These are phyloP conservation scores for Zhuliangozyma parablackwelliae DNA, from an alignment of 1,139 yeast genomes.

Conservation along the genomic window DNA sequence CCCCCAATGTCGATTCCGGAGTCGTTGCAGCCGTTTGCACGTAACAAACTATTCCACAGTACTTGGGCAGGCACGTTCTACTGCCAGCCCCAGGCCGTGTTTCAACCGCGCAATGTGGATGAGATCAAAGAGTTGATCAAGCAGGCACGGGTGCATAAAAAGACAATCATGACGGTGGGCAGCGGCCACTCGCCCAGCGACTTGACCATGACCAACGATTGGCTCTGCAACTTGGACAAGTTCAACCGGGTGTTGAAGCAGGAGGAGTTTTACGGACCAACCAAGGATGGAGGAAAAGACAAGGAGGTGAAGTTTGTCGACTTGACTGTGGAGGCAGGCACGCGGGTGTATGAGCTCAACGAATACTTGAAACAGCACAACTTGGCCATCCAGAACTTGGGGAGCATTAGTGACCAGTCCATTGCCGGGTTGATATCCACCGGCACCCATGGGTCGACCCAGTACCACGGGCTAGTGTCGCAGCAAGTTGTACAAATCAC, in stretches of 20 bases:
- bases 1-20: constrained; percentile 22
- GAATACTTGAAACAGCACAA: constrained; percentile 57
- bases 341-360: constrained; percentile 75
- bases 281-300: constrained; percentile 16
- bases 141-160: constrained; percentile 54
- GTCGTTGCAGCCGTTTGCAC: constrained; percentile 27
- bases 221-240: constrained; percentile 85
- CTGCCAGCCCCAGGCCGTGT: constrained; percentile 70
- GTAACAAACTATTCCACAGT: constrained; percentile 43
- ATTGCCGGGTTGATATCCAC: constrained; percentile 93
- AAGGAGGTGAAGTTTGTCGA: constrained; percentile 70
- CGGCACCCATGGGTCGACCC: constrained; percentile 95
- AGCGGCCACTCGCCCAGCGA: constrained; percentile 95
- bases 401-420: constrained; percentile 91
- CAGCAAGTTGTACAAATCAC: constrained; percentile 81
- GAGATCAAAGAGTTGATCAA: constrained; percentile 63
- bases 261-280: constrained; percentile 35
- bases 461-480: constrained; percentile 84
- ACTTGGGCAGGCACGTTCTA: constrained; percentile 93
- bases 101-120: constrained; percentile 67
- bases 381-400: constrained; percentile 84
- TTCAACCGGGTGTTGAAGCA: constrained; percentile 52
- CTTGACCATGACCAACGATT: constrained; percentile 80
- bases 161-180: constrained; percentile 82
- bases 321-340: constrained; percentile 89